Evolutionary conservation across 495 filamentous ascomycete species (phyloP), one percentile per base, ranked within the genome.

Genomic region (Talaromyces adpressus): DNA sequence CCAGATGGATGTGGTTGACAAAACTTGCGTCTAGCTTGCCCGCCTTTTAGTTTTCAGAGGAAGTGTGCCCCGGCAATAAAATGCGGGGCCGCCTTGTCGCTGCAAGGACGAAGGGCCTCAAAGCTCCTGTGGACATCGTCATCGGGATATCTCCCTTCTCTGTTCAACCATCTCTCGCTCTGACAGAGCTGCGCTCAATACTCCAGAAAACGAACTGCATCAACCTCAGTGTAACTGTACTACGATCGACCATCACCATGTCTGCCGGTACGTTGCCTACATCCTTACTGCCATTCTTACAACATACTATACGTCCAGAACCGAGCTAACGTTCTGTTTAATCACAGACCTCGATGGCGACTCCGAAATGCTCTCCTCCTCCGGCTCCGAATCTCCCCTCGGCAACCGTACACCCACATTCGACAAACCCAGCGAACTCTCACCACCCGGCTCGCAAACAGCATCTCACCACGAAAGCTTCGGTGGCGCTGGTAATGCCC

Each of bases 341-440:
- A 56, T 56, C 27, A 32, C 60, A 76, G 82, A 86, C 64, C 71
- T 66, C 61, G 83, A 85, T 72, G 82, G 82, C 11, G 83, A 87
- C 70, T 83, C 80, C 52, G 77, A 79, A 63, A 87, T 87, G 84
- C 77, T 79, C 30, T 83, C 82, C 20, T 84, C 81, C 14, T 73
- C 73, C 11, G 78, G 77, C 47, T 77, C 77, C 41, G 71, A 65
- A 51, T 70, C 64, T 59, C 72, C 64, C 18, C 57, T 69, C 18
- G 78, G 71, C 65, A 53, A 75, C 51, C 73, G 72, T 54, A 79
- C 74, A 36, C 75, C 78, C 6, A 79, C 75, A 56, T 67, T 65
- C 63, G 66, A 65, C 57, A 65, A 63, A 25, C 41, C 63, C 45
- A 75, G 77, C 22, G 77, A 84, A 67, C 74, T 85, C 66, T 85